Evolutionary conservation across 805 yeast genomes (phyloP), one percentile per base, ranked within the genome.

Genomic region (Diddensiella caesifluorescens): DNA sequence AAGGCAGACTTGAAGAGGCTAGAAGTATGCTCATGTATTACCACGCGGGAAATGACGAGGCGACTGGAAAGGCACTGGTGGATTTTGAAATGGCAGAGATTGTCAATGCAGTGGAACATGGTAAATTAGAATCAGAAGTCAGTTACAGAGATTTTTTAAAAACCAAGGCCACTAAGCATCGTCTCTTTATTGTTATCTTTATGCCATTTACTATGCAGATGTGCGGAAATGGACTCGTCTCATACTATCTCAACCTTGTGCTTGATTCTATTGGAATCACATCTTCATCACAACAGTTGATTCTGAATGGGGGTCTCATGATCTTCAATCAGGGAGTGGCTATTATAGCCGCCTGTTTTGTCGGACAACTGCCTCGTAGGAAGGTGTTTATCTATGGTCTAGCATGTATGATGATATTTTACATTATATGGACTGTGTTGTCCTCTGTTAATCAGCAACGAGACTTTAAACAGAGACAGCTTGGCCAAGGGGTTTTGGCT

Each of bases 251-350:
- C 48, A 62, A 64, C 47, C 65, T 66, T 51, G 79, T 77, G 15
- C 65, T 77, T 48, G 55, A 62, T 46, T 69, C 75, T 21, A 73
- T 75, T 54, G 80, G 81, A 45, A 71, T 75, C 53, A 72, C 73
- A 12, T 13, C 23, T 15, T 23, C 37, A 9, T 12, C 15, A 5
- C 25, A 21, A 7, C 46, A 44, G 38, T 33, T 44, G 12, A 23
- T 18, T 4, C 35, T 44, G 39, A 44, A 44, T 20, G 36, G 26
- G 5, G 46, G 46, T 9, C 22, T 30, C 3, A 35, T 35, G 16
- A 15, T 38, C 13, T 22, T 18, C 19, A 18, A 23, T 4, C 12
- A 34, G 3, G 19, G 31, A 3, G 31, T 10, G 19, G 46, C 48
- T 5, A 22, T 49, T 5, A 18, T 42, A 22, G 53, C 53, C 33